Evolutionary conservation across 331 rosid species (phyloP).

Genomic region (Cucumis variabilis): DNA sequence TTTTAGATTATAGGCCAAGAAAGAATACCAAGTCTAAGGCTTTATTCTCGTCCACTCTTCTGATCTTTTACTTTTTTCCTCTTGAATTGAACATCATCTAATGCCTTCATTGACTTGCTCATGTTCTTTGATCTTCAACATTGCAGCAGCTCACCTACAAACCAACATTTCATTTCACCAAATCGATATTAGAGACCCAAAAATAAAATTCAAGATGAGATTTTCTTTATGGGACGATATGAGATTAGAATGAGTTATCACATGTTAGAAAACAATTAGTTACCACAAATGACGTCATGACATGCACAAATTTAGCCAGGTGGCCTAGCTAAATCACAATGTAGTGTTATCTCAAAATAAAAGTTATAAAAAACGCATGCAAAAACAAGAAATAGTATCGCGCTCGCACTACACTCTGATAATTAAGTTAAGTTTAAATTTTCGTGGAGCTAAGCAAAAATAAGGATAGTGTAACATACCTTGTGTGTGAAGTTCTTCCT

Average conservation of each 20-base stretch:
- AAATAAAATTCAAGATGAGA: neutral
- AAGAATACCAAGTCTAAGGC: neutral
- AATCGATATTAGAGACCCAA: neutral
- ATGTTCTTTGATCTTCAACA: neutral
- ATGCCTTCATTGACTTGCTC: neutral
- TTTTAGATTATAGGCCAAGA: neutral
- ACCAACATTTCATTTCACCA: neutral
- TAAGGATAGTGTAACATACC: neutral
- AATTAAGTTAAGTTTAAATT: neutral
- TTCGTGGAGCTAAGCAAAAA: neutral
- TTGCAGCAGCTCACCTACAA: neutral
- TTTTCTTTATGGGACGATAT: neutral
- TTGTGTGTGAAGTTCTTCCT: neutral
- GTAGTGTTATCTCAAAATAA: neutral
- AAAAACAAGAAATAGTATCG: neutral
- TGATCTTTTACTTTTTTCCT: neutral
- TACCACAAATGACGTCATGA: neutral
- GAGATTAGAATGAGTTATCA: neutral
- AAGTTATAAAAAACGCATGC: neutral
- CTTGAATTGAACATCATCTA: neutral
- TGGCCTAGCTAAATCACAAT: too few relatives aligned
- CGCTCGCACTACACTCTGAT: neutral
- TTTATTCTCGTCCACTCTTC: neutral
- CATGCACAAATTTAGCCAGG: neutral
- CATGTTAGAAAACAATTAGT: neutral